Evolutionary conservation across 768 basidiomycete genomes (phyloP), one percentile per base, ranked within the genome.

Genomic region (Mycena venus): DNA sequence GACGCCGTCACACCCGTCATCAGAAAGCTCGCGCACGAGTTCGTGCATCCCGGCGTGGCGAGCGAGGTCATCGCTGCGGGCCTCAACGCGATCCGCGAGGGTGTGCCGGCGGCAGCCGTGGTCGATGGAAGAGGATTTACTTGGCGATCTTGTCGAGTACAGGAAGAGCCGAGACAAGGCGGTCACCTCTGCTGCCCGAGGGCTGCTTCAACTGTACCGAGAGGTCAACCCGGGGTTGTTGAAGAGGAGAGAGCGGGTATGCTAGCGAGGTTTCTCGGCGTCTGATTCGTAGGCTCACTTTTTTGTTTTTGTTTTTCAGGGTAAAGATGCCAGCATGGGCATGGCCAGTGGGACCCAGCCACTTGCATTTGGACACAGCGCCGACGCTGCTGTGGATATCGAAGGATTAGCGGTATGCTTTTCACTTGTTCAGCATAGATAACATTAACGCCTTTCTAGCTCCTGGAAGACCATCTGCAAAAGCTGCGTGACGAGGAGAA

Each of bases 11-110:
- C 91, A 5, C 98, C 98, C 15, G 95, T 97, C 55, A 86, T 99
- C 69, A 90, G 91, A 60, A 99, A 99, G 84, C 85, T 99, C 70
- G 97, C 97, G 0, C 91, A 94, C 79, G 98, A 99, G 81, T 99
- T 99, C 77, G 95, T 99, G 2, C 97, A 99, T 82, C 97, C 98
- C 0, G 98, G 98, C 59, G 98, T 99, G 3, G 96, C 96, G 1
- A 91, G 94, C 78, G 97, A 99, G 83, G 96, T 99, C 79, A 94
- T 99, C 74, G 93, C 97, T 1, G 98, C 98, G 0, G 98, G 98
- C n/a, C 85, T 99, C 75, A 99, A 99, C 82, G 91, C 96, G 19
- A 96, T 99, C 49, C 89, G 97, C 34, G 98, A 99, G 82, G n/a
- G 91, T 99, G n/a, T 98, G 96, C 82, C 84, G 95, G 36, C 84